Evolutionary conservation across 345 rosid species (phyloP).

Genomic region (Gossypium raimondii): DNA sequence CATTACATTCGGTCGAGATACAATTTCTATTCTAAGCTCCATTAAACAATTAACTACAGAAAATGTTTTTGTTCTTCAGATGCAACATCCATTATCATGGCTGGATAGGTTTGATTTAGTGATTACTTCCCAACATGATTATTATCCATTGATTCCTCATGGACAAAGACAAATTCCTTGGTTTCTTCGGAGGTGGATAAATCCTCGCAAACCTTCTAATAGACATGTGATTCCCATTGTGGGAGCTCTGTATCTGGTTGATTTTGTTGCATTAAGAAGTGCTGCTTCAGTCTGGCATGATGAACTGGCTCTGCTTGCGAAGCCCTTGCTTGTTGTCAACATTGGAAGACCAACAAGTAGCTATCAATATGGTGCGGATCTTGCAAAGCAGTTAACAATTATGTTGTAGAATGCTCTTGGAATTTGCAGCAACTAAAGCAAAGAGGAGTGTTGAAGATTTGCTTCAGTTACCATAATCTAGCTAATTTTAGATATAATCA

Average conservation of each 20-base stretch:
- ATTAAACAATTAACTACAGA: conserved; percentile 70
- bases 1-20: conserved; percentile 85
- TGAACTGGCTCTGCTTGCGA: conserved; percentile 55
- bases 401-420: no score
- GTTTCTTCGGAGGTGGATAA: conserved; percentile 68
- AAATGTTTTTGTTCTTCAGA: conserved; percentile 80
- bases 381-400: no score
- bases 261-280: conserved; percentile 50
- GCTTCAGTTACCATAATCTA: no score
- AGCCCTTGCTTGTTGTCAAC: conserved; percentile 88
- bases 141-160: conserved; percentile 68
- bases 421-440: no score
- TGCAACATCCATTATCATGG: conserved; percentile 80
- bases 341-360: conserved; percentile 88
- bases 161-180: conserved; percentile 61
- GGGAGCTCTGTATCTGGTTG: conserved; percentile 84
- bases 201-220: conserved; percentile 70
- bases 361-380: no score
- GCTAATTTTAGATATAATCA: no score
- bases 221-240: conserved; percentile 76
- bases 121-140: conserved; percentile 83
- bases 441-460: no score
- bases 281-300: conserved; percentile 73
- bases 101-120: conserved; percentile 81
- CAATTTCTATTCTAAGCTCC: conserved; percentile 64